Base-by-base conservation (phyloP, 495 filamentous ascomycete species). In the Hypoxylon subgilvum region DNA sequence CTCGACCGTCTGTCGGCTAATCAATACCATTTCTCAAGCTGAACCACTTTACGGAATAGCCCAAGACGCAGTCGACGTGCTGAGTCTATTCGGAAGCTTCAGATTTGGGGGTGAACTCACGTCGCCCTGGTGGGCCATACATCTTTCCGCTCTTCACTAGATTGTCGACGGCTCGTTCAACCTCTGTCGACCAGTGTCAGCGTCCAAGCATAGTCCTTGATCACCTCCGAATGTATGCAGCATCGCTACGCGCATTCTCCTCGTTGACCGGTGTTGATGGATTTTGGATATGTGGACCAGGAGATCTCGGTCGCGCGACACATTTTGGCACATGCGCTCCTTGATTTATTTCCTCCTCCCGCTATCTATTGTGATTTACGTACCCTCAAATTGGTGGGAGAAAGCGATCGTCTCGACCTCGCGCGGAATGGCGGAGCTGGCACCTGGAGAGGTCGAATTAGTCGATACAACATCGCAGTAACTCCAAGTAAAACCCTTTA, bases 81-180 rank as follows among this genome's bases (percentile, higher is more conserved):
- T 12, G n/a, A 12, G 31, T 49, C 45, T 9, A 28, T 53, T 53
- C 39, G 16, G 28, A 65, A 25, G 35, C 47, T 34, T 58, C 12
- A 18, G n/a, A n/a, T n/a, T n/a, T 19, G 38, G 61, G 57, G 52
- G 89, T 84, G 42, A 89, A 96, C 69, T 97, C 92, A 80, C 94
- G 87, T 71, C 94, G 88, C 58, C 82, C 84, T 59, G 84, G 80
- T 57, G 73, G 70, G 68, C 77, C 80, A 76, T 92, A 96, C 76
- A 92, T 85, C 79, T 97, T 97, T 22, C 92, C 92, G 73, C 90
- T 96, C 81, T 96, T 96, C 65, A 89, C 81, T 45, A 98, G 83
- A 72, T 98, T 98, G 67, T 98, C 94, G 67, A 92, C 81, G 60
- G 94, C 94, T 62, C 94, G 88, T 47, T 97, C 93, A 67, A 98